A percentile compares a stretch with the other conserved stretches of the same genome.
Evolutionary conservation across 345 rosid genomes (phyloP).

Genomic region (Brassica rapa): DNA sequence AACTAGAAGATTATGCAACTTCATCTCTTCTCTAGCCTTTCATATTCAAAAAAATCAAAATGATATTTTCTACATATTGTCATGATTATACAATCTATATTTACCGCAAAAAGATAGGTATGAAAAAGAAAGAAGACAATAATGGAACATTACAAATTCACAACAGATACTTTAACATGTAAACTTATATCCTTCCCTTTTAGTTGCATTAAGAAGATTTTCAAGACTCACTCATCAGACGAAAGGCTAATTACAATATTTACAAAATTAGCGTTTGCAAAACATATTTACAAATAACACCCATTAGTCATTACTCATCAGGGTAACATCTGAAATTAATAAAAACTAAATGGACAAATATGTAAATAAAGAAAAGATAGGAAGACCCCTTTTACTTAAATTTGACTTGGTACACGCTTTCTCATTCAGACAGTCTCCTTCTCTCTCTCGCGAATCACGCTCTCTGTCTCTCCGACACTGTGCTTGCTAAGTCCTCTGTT

Average conservation of each 20-base stretch:
- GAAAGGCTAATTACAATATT: too few relatives aligned
- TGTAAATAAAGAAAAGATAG: constrained; percentile 27
- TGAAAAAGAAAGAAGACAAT: not conserved
- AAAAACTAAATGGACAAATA: not conserved
- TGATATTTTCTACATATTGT: not conserved
- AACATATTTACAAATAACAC: constrained; percentile 12
- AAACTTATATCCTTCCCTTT: constrained; percentile 36
- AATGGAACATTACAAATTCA: not conserved
- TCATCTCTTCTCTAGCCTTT: not conserved
- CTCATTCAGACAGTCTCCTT: not conserved
- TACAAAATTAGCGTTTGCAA: not conserved
- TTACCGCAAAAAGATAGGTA: not conserved
- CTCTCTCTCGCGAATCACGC: constrained; percentile 10
- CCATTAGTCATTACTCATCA: not conserved
- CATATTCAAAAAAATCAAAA: not conserved
- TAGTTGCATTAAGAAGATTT: constrained; percentile 21
- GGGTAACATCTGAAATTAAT: not conserved
- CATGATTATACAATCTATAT: not conserved
- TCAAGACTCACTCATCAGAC: too few relatives aligned
- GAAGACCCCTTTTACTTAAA: constrained; percentile 19
- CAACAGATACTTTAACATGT: constrained; percentile 20
- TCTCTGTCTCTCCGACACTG: constrained; percentile 20
- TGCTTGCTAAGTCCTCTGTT: constrained; percentile 28
- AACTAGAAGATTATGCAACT: not conserved
- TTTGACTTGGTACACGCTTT: constrained; percentile 34